phyloP scores from a whole-genome alignment of 2,329 filamentous ascomycete species.

The Ceratocystis eucalypticola region DNA sequence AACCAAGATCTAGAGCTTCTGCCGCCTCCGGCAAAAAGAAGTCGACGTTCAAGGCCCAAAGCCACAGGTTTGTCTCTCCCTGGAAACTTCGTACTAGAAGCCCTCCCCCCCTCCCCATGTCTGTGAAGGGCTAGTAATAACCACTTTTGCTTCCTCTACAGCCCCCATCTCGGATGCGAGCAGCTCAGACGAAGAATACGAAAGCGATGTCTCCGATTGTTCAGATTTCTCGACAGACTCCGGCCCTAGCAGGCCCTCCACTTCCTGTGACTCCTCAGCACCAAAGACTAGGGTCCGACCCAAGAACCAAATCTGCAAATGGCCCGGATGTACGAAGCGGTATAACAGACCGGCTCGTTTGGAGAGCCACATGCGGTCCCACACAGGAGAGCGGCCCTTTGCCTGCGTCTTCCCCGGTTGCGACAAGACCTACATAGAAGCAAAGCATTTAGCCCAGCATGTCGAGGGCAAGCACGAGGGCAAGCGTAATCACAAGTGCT shows the following conservation, averaged over 20 bases:
- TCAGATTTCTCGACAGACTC: slow-evolving; percentile 12
- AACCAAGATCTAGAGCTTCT: background rate
- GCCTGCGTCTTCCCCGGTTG: slow-evolving; percentile 57
- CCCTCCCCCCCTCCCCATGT: background rate
- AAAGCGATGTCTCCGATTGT: slow-evolving; percentile 10
- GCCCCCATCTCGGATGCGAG: background rate
- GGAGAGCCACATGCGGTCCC: slow-evolving; percentile 65
- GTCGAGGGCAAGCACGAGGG: slow-evolving; percentile 67
- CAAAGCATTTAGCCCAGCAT: slow-evolving; percentile 77
- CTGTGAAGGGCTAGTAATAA: background rate
- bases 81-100: background rate
- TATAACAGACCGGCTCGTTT: slow-evolving; percentile 80
- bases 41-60: background rate
- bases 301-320: slow-evolving; percentile 50
- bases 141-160: background rate
- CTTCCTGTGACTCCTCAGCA: slow-evolving; percentile 25
- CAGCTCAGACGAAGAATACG: slow-evolving; percentile 14
- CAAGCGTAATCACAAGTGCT: slow-evolving; percentile 56
- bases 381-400: slow-evolving; percentile 74
- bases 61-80: background rate
- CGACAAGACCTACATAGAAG: slow-evolving; percentile 70
- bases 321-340: slow-evolving; percentile 60
- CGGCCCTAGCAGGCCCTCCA: slow-evolving; percentile 26
- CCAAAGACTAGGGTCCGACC: slow-evolving; percentile 47
- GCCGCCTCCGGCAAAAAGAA: background rate